phyloP scores from a whole-genome alignment of 306 rosid species.

The Crotalaria pallida region DNA sequence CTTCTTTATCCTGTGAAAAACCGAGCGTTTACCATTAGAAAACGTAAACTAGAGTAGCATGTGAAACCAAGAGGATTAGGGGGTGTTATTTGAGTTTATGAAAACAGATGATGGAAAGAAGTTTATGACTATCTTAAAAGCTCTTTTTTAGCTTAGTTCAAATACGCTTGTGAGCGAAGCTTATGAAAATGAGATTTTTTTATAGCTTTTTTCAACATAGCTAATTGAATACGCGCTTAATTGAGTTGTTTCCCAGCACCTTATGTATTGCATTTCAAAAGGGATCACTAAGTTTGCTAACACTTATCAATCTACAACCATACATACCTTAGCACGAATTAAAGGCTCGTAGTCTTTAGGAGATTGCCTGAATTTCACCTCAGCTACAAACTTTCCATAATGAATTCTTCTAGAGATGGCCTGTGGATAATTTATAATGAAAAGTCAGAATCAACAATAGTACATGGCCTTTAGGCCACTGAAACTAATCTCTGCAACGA shows the following conservation, averaged over 20 bases:
- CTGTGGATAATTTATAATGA: conserved; percentile 33
- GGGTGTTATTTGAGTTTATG: no score
- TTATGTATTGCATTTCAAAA: background rate
- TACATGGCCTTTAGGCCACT: background rate
- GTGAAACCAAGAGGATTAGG: background rate
- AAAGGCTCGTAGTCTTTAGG: conserved; percentile 74
- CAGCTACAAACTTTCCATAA: conserved; percentile 89
- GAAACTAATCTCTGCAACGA: background rate
- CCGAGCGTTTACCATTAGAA: background rate
- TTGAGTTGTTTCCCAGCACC: no score
- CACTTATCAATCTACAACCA: background rate
- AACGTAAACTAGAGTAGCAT: background rate
- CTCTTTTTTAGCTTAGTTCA: no score
- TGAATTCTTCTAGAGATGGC: conserved; percentile 90
- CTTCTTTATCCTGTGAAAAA: conserved; percentile 58
- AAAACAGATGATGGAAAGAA: no score
- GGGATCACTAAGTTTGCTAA: conserved; percentile 3
- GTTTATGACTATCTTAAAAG: no score
- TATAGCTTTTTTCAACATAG: no score
- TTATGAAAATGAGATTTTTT: no score
- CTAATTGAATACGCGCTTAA: no score
- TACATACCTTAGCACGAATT: conserved; percentile 65
- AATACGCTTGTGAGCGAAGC: no score
- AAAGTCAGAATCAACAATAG: background rate
- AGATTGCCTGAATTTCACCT: conserved; percentile 76